These are phyloP conservation scores for Panus rudis DNA, from an alignment of 768 basidiomycete species.

Conservation along the genomic window DNA sequence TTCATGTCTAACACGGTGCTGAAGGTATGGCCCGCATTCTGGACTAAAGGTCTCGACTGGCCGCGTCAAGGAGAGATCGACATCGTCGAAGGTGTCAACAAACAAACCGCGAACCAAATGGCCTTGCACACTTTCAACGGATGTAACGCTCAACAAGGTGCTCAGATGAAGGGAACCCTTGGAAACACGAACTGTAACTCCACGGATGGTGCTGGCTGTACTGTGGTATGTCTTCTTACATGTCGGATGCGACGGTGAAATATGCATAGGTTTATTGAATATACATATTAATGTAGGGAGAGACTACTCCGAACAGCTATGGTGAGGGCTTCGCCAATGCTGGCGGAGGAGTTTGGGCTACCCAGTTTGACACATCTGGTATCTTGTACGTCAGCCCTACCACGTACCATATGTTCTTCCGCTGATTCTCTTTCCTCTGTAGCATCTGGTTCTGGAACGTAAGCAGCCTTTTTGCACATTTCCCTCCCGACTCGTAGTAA, in stretches of 20 bases:
- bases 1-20: not conserved
- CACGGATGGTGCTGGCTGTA: conserved; percentile 19
- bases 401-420: not conserved
- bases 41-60: conserved; percentile 31
- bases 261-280: no score
- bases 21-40: conserved; percentile 23
- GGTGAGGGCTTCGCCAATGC: conserved; percentile 34
- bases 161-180: no score
- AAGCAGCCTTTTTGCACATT: conserved; percentile 5
- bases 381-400: conserved; percentile 30
- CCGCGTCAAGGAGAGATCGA: conserved; percentile 32
- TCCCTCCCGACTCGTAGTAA: not conserved
- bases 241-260: not conserved
- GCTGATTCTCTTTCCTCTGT: not conserved
- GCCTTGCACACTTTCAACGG: conserved; percentile 39
- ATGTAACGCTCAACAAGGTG: conserved; percentile 14
- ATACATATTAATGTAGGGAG: conserved; percentile 15
- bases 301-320: conserved; percentile 31
- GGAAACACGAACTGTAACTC: no score
- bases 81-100: conserved; percentile 47
- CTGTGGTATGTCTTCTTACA: conserved; percentile 6
- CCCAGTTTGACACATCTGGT: conserved; percentile 55
- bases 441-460: conserved; percentile 49
- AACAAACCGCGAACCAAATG: conserved; percentile 44
- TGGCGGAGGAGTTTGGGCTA: conserved; percentile 60